Percentiles rank a stretch among this genome's conserved stretches.
Evolutionary conservation across 768 basidiomycete species (phyloP).

Genomic region (Mycena haematopus): DNA sequence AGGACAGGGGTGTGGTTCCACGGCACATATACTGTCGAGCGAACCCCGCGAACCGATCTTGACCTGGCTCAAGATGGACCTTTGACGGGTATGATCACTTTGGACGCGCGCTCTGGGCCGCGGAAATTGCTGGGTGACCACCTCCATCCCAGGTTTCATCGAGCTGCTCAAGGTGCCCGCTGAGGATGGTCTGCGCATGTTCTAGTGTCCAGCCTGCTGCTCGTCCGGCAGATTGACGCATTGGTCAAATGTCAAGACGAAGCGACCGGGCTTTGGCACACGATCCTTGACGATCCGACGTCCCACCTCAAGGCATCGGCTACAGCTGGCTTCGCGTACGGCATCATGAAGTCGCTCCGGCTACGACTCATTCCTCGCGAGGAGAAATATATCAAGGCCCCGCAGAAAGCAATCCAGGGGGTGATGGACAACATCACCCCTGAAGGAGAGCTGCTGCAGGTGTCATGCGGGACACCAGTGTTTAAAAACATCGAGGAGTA

Average conservation of each 20-base stretch:
- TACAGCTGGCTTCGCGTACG: constrained; percentile 56
- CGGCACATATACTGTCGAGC: constrained; percentile 39
- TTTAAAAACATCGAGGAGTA: constrained; percentile 55
- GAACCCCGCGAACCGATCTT: background rate
- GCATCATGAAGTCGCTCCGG: constrained; percentile 51
- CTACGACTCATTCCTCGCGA: constrained; percentile 49
- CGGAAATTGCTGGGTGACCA: constrained; percentile 62
- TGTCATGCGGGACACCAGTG: constrained; percentile 62
- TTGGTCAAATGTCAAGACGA: constrained; percentile 52
- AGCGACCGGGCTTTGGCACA: constrained; percentile 58
- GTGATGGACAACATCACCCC: constrained; percentile 52
- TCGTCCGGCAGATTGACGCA: constrained; percentile 54
- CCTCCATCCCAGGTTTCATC: constrained; percentile 55
- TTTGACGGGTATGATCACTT: constrained; percentile 55
- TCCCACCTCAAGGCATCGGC: constrained; percentile 59
- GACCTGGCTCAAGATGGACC: constrained; percentile 44
- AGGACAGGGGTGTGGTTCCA: constrained; percentile 56
- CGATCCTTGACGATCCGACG: constrained; percentile 55
- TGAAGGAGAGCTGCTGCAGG: constrained; percentile 52
- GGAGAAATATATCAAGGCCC: constrained; percentile 43
- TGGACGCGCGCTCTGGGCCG: constrained; percentile 55
- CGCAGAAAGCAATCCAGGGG: constrained; percentile 48
- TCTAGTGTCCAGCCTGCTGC: constrained; percentile 46
- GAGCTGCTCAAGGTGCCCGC: constrained; percentile 48
- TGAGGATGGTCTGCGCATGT: constrained; percentile 49